These are phyloP conservation scores for Alternaria infectoria DNA, from an alignment of 2,329 filamentous ascomycete genomes.

Conservation along the genomic window DNA sequence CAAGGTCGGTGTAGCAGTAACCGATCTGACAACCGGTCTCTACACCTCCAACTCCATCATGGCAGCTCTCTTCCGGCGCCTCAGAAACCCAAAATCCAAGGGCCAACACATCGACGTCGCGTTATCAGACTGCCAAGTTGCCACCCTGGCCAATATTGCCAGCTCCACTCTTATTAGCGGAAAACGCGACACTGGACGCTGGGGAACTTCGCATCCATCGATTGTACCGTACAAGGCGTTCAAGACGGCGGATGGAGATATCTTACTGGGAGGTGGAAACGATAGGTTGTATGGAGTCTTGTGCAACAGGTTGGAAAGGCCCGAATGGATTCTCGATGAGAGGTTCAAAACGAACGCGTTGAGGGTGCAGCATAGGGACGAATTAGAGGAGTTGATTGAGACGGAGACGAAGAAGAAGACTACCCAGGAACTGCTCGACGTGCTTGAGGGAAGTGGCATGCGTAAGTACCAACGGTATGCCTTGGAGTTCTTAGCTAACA, in stretches of 20 bases:
- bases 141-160: constrained; percentile 92
- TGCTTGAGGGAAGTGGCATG: constrained; percentile 90
- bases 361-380: constrained; percentile 71
- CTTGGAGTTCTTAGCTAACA: constrained; percentile 8
- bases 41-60: constrained; percentile 97
- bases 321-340: constrained; percentile 64
- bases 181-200: constrained; percentile 83
- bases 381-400: constrained; percentile 82
- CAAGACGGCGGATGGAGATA: constrained; percentile 67
- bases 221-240: constrained; percentile 95
- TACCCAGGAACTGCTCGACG: constrained; percentile 84
- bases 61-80: constrained; percentile 83
- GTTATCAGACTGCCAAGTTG: constrained; percentile 92
- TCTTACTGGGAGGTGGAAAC: constrained; percentile 69
- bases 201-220: constrained; percentile 97
- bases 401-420: constrained; percentile 75
- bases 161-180: constrained; percentile 90
- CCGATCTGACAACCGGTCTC: constrained; percentile 90
- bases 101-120: constrained; percentile 94
- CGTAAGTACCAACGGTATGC: constrained; percentile 47
- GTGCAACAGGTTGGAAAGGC: constrained; percentile 62
- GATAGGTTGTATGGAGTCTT: constrained; percentile 67
- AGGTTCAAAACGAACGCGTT: constrained; percentile 65
- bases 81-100: constrained; percentile 66
- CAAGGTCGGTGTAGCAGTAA: constrained; percentile 97